Evolutionary conservation across 2,329 filamentous ascomycete genomes (phyloP).

Genomic region (Fusarium beomiforme): DNA sequence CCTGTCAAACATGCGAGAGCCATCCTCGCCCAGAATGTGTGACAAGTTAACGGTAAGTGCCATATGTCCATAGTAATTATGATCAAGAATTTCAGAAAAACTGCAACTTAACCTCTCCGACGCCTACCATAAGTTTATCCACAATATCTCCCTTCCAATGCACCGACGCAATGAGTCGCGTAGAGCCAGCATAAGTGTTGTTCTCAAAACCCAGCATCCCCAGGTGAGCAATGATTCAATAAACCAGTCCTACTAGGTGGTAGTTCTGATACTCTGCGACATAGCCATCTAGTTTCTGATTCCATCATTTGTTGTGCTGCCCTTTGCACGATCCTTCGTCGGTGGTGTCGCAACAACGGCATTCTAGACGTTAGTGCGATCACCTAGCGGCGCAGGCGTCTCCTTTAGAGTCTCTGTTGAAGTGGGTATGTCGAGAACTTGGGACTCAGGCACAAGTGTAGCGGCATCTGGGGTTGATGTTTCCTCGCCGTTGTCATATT

Average conservation of each 20-base stretch:
- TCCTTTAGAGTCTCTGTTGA: slow-evolving; percentile 25
- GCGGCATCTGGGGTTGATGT: background rate
- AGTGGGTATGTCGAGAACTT: slow-evolving; percentile 18
- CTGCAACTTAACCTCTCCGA: no score
- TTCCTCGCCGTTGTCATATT: slow-evolving; percentile 50
- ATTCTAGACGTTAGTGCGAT: slow-evolving; percentile 23
- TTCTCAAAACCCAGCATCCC: background rate
- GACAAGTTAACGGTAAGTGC: background rate
- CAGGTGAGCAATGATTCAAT: background rate
- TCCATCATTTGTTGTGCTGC: background rate
- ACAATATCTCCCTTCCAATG: background rate
- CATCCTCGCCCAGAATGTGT: background rate
- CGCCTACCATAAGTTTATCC: background rate
- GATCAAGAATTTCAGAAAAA: background rate
- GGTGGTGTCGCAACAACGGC: background rate
- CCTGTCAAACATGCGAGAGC: no score
- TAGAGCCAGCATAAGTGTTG: no score
- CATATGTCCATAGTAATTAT: background rate
- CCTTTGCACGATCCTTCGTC: background rate
- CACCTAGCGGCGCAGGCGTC: slow-evolving; percentile 4
- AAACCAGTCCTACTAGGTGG: no score
- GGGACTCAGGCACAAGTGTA: slow-evolving; percentile 4
- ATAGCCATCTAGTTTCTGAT: background rate
- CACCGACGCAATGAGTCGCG: background rate
- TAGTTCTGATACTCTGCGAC: no score